Percentiles rank a stretch among this genome's conserved stretches.
These are phyloP conservation scores for Pythium phragmiticola DNA, from an alignment of 352 stramenopile species.

Conservation along the genomic window DNA sequence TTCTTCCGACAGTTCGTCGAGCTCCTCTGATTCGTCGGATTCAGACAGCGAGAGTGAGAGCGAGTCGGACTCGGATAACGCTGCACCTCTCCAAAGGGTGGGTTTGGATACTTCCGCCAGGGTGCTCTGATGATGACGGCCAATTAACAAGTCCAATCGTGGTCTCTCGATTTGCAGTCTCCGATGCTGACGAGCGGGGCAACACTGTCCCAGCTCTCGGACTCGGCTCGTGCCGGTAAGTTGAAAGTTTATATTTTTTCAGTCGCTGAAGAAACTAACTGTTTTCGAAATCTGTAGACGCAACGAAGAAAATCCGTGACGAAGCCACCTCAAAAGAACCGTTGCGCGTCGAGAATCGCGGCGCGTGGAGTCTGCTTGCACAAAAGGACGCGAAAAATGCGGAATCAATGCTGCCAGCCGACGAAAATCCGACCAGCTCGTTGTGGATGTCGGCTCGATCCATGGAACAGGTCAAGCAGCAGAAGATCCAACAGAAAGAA, in stretches of 20 bases:
- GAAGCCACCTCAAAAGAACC: slow-evolving; percentile 60
- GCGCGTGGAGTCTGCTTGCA: slow-evolving; percentile 82
- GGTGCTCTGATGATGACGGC: slow-evolving; percentile 24
- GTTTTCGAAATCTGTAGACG: slow-evolving; percentile 39
- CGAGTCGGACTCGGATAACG: slow-evolving; percentile 74
- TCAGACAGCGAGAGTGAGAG: slow-evolving; percentile 86
- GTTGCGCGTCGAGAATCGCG: slow-evolving; percentile 77
- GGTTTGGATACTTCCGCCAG: slow-evolving; percentile 48
- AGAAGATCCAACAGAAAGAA: slow-evolving; percentile 85
- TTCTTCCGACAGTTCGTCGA: slow-evolving; percentile 70
- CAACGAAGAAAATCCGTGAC: slow-evolving; percentile 77
- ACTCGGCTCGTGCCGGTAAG: slow-evolving; percentile 27
- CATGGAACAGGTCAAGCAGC: slow-evolving; percentile 87
- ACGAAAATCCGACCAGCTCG: slow-evolving; percentile 73
- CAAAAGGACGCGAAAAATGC: slow-evolving; percentile 69
- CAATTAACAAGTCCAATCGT: slow-evolving; percentile 30
- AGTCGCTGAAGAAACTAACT: slow-evolving; percentile 12
- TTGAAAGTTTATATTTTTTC: not conserved
- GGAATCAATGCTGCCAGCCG: slow-evolving; percentile 51
- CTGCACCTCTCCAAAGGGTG: slow-evolving; percentile 81
- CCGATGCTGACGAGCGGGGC: slow-evolving; percentile 22
- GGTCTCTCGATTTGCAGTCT: slow-evolving; percentile 31
- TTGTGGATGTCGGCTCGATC: slow-evolving; percentile 81
- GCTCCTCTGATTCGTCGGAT: slow-evolving; percentile 78
- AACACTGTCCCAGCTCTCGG: slow-evolving; percentile 28